Evolutionary conservation across 2,329 filamentous ascomycete genomes (phyloP).

Genomic region (Anthostomella pinea): DNA sequence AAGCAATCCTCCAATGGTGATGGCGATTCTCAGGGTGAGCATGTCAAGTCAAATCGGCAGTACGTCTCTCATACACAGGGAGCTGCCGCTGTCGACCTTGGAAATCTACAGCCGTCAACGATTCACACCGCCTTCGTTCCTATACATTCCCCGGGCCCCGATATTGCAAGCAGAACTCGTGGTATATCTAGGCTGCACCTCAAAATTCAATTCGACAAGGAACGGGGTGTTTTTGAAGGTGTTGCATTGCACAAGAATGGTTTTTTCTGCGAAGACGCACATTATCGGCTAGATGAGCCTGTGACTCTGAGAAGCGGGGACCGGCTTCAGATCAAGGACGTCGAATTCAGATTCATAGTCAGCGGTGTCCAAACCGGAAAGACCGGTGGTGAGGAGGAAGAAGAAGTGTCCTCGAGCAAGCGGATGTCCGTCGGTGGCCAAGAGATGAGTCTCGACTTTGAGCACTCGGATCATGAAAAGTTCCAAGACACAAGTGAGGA

Average conservation of each 20-base stretch:
- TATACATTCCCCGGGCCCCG: conserved; percentile 67
- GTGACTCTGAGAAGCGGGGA: conserved; percentile 62
- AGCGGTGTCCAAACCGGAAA: conserved; percentile 59
- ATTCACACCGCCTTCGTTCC: conserved; percentile 63
- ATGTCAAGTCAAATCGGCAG: conserved; percentile 55
- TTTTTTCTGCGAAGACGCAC: conserved; percentile 63
- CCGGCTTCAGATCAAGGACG: conserved; percentile 68
- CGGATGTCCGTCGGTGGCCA: conserved; percentile 57
- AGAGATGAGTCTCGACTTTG: conserved; percentile 73
- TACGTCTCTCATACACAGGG: conserved; percentile 60
- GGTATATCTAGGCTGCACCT: conserved; percentile 73
- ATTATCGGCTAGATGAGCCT: conserved; percentile 48
- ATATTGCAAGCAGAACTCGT: conserved; percentile 62
- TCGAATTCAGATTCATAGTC: conserved; percentile 66
- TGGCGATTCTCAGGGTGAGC: conserved; percentile 37
- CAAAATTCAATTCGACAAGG: conserved; percentile 67
- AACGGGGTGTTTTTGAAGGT: conserved; percentile 63
- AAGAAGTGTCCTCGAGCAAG: conserved; percentile 48
- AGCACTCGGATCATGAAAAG: conserved; percentile 57
- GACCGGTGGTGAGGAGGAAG: conserved; percentile 55
- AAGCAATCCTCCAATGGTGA: conserved; percentile 43
- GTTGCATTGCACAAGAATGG: conserved; percentile 62
- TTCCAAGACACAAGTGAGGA: conserved; percentile 56
- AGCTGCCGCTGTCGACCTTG: conserved; percentile 57
- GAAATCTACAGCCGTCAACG: conserved; percentile 58